Evolutionary conservation across 2,329 filamentous ascomycete species (phyloP), one percentile per base, ranked within the genome.

Genomic region (Myriosclerotinia scirpicola): DNA sequence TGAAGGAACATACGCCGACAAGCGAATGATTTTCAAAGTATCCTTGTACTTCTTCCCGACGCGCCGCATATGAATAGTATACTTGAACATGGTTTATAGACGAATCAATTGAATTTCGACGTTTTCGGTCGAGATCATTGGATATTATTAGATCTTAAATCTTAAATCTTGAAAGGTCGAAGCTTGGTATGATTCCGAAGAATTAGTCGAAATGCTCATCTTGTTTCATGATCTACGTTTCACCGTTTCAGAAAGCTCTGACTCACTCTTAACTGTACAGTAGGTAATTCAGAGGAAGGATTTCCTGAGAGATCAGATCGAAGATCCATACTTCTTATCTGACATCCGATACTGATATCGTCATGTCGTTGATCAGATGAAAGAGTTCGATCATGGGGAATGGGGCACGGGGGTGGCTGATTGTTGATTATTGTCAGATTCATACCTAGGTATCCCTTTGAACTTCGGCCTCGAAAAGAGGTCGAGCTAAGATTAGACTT

Each of bases 161-260:
- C 26, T 15, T 30, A 36, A 34, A 6, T 34, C 30, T 34, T 34
- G 30, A 42, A 53, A 17, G 11, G 22, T 44, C 50, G 50, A 55
- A 44, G 22, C 44, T 48, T 14, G 44, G 38, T 68, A 48, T 59
- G 55, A 67, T 69, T 63, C 38, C 26, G 30, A 69, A 68, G 69
- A 71, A 65, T 70, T 68, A 71, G 63, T 44, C 71, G 38, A 40
- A 38, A 70, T 70, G 67, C 69, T 69, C 54, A 67, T 53, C 66
- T 6, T 64, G 73, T 75, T 74, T 75, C 72, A 64, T 58, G 65
- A 70, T 70, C 69, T 63, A 68, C 44, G 44, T 60, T 60, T 50
- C 44, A 60, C 67, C 52, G 73, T 75, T 75, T 75, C 74, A 66
- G 46, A 73, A 46, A 56, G 50, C 58, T 70, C 61, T 71, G 74